A percentile compares a stretch with the other conserved stretches of the same genome.
Conservation (phyloP, 306 rosid genomes). For the Vigna trinervia region DNA sequence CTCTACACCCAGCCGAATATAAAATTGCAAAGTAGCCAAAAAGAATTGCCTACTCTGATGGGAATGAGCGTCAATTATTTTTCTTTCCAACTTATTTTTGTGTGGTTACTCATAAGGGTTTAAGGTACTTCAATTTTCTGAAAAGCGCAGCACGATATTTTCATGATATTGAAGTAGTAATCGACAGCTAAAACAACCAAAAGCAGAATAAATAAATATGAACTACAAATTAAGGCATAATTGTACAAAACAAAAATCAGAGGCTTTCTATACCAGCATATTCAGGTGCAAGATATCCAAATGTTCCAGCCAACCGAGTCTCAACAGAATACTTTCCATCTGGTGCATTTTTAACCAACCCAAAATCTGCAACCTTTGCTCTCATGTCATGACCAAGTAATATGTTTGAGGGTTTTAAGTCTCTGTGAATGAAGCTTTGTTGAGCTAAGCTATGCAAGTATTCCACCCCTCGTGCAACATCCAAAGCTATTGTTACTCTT, state of each 20-base stretch:
- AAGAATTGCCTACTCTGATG: not conserved
- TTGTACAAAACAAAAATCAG: slow-evolving; percentile 4
- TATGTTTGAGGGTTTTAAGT: slow-evolving; percentile 83
- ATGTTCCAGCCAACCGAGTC: slow-evolving; percentile 78
- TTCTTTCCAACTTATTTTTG: not conserved
- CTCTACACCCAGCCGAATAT: slow-evolving; percentile 3
- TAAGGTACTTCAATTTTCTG: slow-evolving; percentile 24
- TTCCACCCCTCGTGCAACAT: slow-evolving; percentile 92
- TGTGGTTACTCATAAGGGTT: not conserved
- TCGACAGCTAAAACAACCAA: slow-evolving; percentile 18
- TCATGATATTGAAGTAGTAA: slow-evolving; percentile 33
- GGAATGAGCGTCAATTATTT: slow-evolving; percentile 25
- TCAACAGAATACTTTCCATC: slow-evolving; percentile 88
- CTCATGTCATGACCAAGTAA: slow-evolving; percentile 87
- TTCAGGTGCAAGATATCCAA: too few species aligned
- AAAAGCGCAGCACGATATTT: not conserved
- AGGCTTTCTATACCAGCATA: slow-evolving; percentile 50
- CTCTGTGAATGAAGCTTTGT: slow-evolving; percentile 49
- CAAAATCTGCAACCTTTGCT: slow-evolving; percentile 95
- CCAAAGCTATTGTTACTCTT: slow-evolving; percentile 81
- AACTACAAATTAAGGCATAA: not conserved
- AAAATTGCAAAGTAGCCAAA: slow-evolving; percentile 25
- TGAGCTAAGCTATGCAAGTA: slow-evolving; percentile 93
- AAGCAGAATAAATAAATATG: not conserved
- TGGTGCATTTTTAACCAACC: slow-evolving; percentile 80